Percentiles rank a stretch among this genome's conserved stretches.
Conservation (phyloP, 495 filamentous ascomycete species). For the Penicillium atrosanguineum region DNA sequence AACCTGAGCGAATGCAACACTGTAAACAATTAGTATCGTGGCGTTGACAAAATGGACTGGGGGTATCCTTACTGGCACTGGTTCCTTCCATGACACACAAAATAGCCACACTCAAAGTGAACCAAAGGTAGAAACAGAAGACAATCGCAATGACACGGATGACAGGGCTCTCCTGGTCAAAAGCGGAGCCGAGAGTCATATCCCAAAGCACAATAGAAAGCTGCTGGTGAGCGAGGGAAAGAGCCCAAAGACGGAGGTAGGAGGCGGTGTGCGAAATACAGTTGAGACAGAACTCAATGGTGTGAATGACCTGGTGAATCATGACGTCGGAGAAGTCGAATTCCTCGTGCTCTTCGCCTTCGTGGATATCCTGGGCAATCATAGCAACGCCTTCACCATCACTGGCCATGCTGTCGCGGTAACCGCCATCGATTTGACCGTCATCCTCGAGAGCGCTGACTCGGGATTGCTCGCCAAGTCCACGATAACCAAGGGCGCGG, state of each 20-base stretch:
- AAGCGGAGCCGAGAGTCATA: constrained; percentile 84
- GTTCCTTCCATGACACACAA: constrained; percentile 82
- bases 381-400: constrained; percentile 87
- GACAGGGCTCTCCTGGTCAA: constrained; percentile 58
- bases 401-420: constrained; percentile 68
- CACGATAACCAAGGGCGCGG: constrained; percentile 83
- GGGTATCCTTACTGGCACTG: constrained; percentile 55
- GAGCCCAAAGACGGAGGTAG: constrained; percentile 96
- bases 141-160: constrained; percentile 77
- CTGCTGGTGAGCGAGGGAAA: constrained; percentile 97
- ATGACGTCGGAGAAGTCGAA: constrained; percentile 95
- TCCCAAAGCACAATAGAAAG: constrained; percentile 93
- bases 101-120: constrained; percentile 75
- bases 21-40: constrained; percentile 2
- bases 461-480: constrained; percentile 80
- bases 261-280: constrained; percentile 98
- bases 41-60: not conserved
- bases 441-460: constrained; percentile 89
- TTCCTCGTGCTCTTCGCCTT: constrained; percentile 80
- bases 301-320: constrained; percentile 99
- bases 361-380: constrained; percentile 80
- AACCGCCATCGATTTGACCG: constrained; percentile 49
- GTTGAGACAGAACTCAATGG: constrained; percentile 98
- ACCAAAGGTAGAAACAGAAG: constrained; percentile 80
- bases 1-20: constrained; percentile 91